Percentiles rank a stretch among this genome's conserved stretches.
These are phyloP conservation scores for Lachnellula suecica DNA, from an alignment of 2,329 filamentous ascomycete species.

Conservation along the genomic window DNA sequence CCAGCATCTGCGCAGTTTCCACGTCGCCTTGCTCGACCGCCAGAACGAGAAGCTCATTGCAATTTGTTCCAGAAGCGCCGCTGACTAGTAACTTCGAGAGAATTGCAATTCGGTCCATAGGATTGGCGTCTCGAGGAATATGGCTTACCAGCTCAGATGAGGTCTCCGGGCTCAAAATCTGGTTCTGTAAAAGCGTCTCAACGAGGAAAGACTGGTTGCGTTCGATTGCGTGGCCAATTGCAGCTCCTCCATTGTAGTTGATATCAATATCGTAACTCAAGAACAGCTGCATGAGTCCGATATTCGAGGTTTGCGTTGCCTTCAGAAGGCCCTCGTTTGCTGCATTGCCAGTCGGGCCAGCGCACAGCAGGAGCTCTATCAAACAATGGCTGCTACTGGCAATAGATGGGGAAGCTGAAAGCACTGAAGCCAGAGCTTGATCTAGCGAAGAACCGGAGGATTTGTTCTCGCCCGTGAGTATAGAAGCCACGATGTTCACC, in stretches of 20 bases:
- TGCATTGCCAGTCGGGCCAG: constrained; percentile 52
- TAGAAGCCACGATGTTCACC: constrained; percentile 53
- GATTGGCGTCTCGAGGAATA: constrained; percentile 3
- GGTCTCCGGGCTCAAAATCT: constrained; percentile 10
- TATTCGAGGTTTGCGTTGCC: constrained; percentile 8
- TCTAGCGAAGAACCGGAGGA: constrained; percentile 49
- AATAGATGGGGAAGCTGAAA: constrained; percentile 43
- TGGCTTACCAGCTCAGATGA: constrained; percentile 14
- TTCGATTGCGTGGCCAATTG: constrained; percentile 33
- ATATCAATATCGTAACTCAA: constrained; percentile 52
- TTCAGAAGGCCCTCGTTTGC: constrained; percentile 14
- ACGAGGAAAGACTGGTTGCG: constrained; percentile 14
- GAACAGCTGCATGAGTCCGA: constrained; percentile 48
- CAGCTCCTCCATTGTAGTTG: constrained; percentile 45
- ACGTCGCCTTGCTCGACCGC: constrained; percentile 23
- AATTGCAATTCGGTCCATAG: constrained; percentile 13
- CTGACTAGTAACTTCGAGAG: constrained; percentile 18
- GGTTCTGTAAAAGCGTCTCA: constrained; percentile 11
- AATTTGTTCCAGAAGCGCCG: constrained; percentile 22
- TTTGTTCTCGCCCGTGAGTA: constrained; percentile 52
- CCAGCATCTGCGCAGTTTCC: constrained; percentile 20
- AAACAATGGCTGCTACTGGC: constrained; percentile 50
- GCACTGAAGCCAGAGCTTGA: constrained; percentile 43
- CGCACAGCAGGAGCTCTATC: constrained; percentile 56
- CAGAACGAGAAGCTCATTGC: constrained; percentile 22